These are phyloP conservation scores for Dysphania ambrosioides DNA, from an alignment of 148 eudicot species.

Conservation along the genomic window DNA sequence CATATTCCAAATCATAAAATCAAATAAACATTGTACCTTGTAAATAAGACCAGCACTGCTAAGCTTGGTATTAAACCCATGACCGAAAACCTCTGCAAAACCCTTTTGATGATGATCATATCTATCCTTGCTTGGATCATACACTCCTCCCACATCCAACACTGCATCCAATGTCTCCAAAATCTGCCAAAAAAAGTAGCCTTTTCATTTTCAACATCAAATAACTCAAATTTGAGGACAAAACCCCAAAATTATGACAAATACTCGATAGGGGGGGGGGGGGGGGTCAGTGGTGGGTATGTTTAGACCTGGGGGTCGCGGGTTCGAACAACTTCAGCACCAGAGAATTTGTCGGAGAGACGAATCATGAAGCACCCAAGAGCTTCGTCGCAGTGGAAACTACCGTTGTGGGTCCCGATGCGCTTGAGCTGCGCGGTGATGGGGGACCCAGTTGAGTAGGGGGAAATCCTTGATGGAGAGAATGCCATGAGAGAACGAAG, in stretches of 20 bases:
- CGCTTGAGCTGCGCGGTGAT: conserved; percentile 35
- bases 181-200: conserved; percentile 46
- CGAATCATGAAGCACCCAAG: conserved; percentile 95
- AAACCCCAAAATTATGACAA: too few species aligned
- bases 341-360: conserved; percentile 53
- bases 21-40: conserved; percentile 55
- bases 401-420: conserved; percentile 82
- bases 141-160: conserved; percentile 91
- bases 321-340: conserved; percentile 61
- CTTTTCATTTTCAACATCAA: too few species aligned
- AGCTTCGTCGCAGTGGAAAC: conserved; percentile 94
- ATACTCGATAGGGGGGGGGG: too few species aligned
- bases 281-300: too few species aligned
- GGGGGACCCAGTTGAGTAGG: conserved; percentile 39
- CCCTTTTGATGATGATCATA: conserved; percentile 97
- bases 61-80: conserved; percentile 77
- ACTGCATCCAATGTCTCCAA: conserved; percentile 82
- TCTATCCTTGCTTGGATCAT: conserved; percentile 65
- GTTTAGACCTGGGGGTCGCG: conserved; percentile 76
- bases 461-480: conserved; percentile 35
- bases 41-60: conserved; percentile 94
- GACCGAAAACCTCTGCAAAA: conserved; percentile 72
- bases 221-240: too few species aligned
- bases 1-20: background rate
- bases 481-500: conserved; percentile 35